phyloP scores from a whole-genome alignment of 768 basidiomycete species.

The Porpolomopsis calyptriformis region DNA sequence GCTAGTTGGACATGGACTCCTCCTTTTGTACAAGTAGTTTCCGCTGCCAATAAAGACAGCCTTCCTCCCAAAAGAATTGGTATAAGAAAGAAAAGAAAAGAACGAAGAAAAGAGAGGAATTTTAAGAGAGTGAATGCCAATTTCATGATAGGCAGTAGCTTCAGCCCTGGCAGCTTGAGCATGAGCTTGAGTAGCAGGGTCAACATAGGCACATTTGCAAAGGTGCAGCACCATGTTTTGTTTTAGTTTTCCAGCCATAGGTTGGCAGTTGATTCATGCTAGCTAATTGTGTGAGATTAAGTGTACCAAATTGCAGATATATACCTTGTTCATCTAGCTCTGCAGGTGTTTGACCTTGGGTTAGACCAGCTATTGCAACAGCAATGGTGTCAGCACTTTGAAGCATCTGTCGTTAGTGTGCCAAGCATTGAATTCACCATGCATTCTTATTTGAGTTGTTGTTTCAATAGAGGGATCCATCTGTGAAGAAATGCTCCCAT shows the following conservation, averaged over 20 bases:
- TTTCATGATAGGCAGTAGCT: slow-evolving; percentile 6
- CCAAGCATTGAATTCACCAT: neutral
- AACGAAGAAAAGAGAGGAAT: too few species aligned
- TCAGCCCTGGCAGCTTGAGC: slow-evolving; percentile 1
- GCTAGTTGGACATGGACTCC: too few species aligned
- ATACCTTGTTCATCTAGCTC: slow-evolving; percentile 6
- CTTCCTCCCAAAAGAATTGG: too few species aligned
- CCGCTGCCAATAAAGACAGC: too few species aligned
- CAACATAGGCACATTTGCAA: slow-evolving; percentile 6
- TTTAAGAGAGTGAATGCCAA: too few species aligned
- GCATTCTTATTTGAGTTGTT: too few species aligned
- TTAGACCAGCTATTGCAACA: neutral
- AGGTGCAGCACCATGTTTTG: slow-evolving; percentile 11
- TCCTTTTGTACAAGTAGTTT: too few species aligned
- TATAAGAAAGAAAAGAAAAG: too few species aligned
- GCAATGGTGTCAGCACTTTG: neutral
- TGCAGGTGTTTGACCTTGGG: slow-evolving; percentile 1
- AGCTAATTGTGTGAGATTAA: neutral
- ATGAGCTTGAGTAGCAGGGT: slow-evolving; percentile 3
- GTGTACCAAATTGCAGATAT: neutral
- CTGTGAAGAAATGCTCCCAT: slow-evolving; percentile 1
- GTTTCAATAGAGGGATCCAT: too few species aligned
- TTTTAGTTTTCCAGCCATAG: slow-evolving; percentile 11
- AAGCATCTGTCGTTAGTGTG: neutral
- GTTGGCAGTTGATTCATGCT: neutral